Base-by-base conservation (phyloP, 805 yeast species). In the Saccharomycopsis amapae region DNA sequence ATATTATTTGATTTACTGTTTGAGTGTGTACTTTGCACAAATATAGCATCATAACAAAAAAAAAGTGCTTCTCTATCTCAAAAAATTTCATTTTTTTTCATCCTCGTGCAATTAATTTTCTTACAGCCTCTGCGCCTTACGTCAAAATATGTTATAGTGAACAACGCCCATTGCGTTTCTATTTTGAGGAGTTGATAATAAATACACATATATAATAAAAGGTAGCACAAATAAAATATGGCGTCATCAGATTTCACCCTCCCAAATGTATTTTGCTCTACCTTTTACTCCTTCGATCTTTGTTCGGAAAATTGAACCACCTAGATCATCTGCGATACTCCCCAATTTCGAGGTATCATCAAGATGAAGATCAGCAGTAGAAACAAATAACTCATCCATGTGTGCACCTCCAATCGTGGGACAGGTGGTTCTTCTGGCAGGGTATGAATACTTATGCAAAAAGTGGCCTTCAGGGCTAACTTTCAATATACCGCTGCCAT, bases 391-490 rank as follows among this genome's bases (percentile, higher is more conserved):
- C 42, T 78, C 81, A 56, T 77, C 73, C 45, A 66, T 57, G 17
- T 76, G 62, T 22, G 59, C 58, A 5, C 88, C 94, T n/a, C 83
- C 81, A 48, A 83, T 70, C 2, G 81, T 72, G 34, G 81, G 79
- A 53, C 94, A 84, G 3, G 85, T 73, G 42, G 81, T 62, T 49
- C 81, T 68, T 18, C 66, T 59, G 3, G 78, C 71, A 1, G 95
- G 95, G 44, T 87, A 58, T 4, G 61, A 41, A 55, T 69, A 73
- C 41, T 70, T 72, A 53, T 73, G 73, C 19, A 76, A 59, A 13
- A 82, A 57, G 40, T 69, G 58, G 2, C 87, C 88, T 1, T 60
- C 46, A 5, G 50, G 42, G 1, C 64, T 41, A 50, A 75, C 69
- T 55, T 79, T 76, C 38, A 79, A 69, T 7, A 87, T 78, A 19